phyloP scores from a whole-genome alignment of 225 moss, liverwort and hornwort species.

The Ulota crispa region DNA sequence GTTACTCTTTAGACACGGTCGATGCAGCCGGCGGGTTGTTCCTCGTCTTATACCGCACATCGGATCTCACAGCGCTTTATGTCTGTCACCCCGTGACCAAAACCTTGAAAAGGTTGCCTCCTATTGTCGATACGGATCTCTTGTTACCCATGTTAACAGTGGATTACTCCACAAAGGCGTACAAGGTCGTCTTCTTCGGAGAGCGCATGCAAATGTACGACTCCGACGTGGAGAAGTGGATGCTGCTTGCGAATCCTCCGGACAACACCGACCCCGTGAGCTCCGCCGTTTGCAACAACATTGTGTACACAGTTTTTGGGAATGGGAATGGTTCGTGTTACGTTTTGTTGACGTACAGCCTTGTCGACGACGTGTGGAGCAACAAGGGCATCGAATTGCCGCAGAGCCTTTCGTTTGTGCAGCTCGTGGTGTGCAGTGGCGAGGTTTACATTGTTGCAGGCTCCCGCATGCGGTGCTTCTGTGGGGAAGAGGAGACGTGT shows the following conservation, averaged over 20 bases:
- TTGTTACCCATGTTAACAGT: constrained; percentile 12
- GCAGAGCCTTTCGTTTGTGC: constrained; percentile 11
- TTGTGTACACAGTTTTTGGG: constrained; percentile 19
- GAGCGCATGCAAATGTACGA: constrained; percentile 35
- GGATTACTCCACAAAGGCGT: constrained; percentile 22
- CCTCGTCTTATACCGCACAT: constrained; percentile 9
- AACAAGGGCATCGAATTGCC: constrained; percentile 26
- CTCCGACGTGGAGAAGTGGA: constrained; percentile 20
- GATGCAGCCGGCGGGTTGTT: constrained; percentile 32
- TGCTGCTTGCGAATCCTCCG: constrained; percentile 21
- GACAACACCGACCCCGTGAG: constrained; percentile 15
- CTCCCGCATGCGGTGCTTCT: constrained; percentile 14
- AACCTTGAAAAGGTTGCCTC: constrained; percentile 26
- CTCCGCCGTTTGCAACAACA: constrained; percentile 18
- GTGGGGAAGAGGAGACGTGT: neutral
- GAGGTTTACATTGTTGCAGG: constrained; percentile 29
- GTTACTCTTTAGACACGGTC: constrained; percentile 21
- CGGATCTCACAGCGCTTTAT: constrained; percentile 16
- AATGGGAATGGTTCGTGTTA: constrained; percentile 23
- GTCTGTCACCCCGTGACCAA: constrained; percentile 38
- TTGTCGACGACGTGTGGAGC: constrained; percentile 26
- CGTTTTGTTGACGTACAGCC: constrained; percentile 14
- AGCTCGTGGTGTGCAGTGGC: constrained; percentile 23
- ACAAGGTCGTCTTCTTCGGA: constrained; percentile 26
- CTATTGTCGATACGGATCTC: constrained; percentile 19